Base-by-base conservation (phyloP, 371 early-diverging fungal genomes). In the Apophysomyces sp. region DNA sequence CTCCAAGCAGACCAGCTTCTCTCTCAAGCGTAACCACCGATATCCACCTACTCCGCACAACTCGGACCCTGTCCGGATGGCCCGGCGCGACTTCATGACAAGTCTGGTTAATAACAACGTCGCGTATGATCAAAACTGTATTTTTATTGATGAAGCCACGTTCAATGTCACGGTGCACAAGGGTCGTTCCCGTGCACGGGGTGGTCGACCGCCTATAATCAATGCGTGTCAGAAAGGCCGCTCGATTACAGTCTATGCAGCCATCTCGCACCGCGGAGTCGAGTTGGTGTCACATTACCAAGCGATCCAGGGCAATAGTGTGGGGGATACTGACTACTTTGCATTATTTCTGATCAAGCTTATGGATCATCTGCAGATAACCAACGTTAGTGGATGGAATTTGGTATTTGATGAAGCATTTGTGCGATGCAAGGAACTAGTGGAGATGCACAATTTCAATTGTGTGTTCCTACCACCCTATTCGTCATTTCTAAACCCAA, bases 401-500 rank as follows among this genome's bases (percentile, higher is more conserved):
- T 26, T 44, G 49, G 49, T 44, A 21, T 44, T 44, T 44, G 49
- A 44, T 21, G 49, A 44, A 44, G 21, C 49, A 44, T 44, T 44
- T 9, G 21, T 21, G 9, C 49, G 49, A 44, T 44, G 24, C 24
- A 44, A 44, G 27, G 49, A 44, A 21, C 21, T 44, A 21, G 49
- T 44, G 49, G 49, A 44, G 21, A 44, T 44, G 49, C 49, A 44
- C 11, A 44, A 44, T 11, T 41, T 34, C 26, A 58, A 39, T 13
- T 44, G 58, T 18, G 21, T 24, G 39, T 41, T 40, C n/a, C 58
- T 41, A 7, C 49, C 40, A 8, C 40, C 58, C 28, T 58, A 27
- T 6, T 44, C 40, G 24, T 41, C 58, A 11, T 37, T 40, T 15
- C 58, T 58, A n/a, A 58, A 58, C 41, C 58, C 58, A 28, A 58